A percentile compares a stretch with the other conserved stretches of the same genome.
Conservation (phyloP, 2,329 filamentous ascomycete genomes). For the Capronia coronata region DNA sequence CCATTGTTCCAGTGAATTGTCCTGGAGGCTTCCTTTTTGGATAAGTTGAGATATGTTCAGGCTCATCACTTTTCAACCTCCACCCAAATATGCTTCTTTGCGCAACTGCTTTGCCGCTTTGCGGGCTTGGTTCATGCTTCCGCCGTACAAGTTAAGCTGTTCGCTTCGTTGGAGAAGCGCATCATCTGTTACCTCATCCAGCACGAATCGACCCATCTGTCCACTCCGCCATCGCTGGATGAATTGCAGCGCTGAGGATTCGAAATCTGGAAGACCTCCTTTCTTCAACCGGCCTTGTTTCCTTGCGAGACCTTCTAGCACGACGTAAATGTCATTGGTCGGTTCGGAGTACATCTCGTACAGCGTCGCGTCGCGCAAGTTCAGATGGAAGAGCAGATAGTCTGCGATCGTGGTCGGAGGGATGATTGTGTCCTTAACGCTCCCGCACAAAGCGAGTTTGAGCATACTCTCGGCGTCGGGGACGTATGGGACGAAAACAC, state of each 20-base stretch:
- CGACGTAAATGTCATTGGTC: slow-evolving; percentile 74
- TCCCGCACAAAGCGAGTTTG: slow-evolving; percentile 84
- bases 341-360: slow-evolving; percentile 62
- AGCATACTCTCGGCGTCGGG: slow-evolving; percentile 81
- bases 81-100: slow-evolving; percentile 23
- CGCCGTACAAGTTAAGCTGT: slow-evolving; percentile 30
- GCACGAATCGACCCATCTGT: slow-evolving; percentile 64
- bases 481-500: slow-evolving; percentile 91
- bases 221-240: slow-evolving; percentile 78
- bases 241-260: slow-evolving; percentile 70
- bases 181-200: slow-evolving; percentile 67
- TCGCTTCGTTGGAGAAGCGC: slow-evolving; percentile 46
- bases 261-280: slow-evolving; percentile 63
- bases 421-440: slow-evolving; percentile 84
- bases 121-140: slow-evolving; percentile 41
- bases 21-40: too few relatives aligned
- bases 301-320: slow-evolving; percentile 64
- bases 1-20: too few relatives aligned
- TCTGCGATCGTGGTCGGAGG: slow-evolving; percentile 73
- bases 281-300: slow-evolving; percentile 70
- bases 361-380: slow-evolving; percentile 55
- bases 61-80: slow-evolving; percentile 5
- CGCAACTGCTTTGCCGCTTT: slow-evolving; percentile 34
- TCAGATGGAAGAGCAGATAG: slow-evolving; percentile 81
- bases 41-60: too few relatives aligned